Percentiles rank a stretch among this genome's conserved stretches.
phyloP scores from a whole-genome alignment of 164 flowering plant species.

The Tetrastigma voinierianum region DNA sequence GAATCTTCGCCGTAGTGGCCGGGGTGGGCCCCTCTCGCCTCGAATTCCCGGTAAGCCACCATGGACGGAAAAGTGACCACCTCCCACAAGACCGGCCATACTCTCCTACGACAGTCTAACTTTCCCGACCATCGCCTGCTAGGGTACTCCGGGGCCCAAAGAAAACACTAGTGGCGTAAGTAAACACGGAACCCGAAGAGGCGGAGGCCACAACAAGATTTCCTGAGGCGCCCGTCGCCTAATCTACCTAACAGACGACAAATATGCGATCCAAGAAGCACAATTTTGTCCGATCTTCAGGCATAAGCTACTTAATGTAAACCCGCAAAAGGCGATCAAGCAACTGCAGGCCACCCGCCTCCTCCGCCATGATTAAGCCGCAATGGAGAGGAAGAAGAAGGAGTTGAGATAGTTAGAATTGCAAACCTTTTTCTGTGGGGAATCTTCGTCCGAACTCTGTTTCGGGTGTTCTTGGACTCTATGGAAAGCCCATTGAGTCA shows the following conservation, averaged over 20 bases:
- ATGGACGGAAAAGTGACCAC: conserved; percentile 30
- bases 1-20: neutral
- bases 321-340: too few species aligned
- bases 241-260: conserved; percentile 18
- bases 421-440: too few species aligned
- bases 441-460: too few species aligned
- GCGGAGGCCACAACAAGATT: conserved; percentile 4
- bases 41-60: conserved; percentile 14
- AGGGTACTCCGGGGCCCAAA: conserved; percentile 21
- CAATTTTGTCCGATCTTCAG: too few species aligned
- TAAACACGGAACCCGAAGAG: conserved; percentile 6
- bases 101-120: conserved; percentile 6
- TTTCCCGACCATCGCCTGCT: conserved; percentile 3
- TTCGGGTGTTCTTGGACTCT: too few species aligned
- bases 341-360: too few species aligned
- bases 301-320: too few species aligned
- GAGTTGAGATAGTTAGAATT: too few species aligned
- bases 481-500: too few species aligned
- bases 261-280: conserved; percentile 32
- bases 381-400: too few species aligned
- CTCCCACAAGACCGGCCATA: conserved; percentile 19
- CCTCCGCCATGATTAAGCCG: too few species aligned
- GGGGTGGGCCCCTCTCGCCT: conserved; percentile 1
- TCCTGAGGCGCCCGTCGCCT: conserved; percentile 25
- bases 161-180: conserved; percentile 5